phyloP scores from a whole-genome alignment of 2,329 filamentous ascomycete genomes.

The Alternaria sp. region DNA sequence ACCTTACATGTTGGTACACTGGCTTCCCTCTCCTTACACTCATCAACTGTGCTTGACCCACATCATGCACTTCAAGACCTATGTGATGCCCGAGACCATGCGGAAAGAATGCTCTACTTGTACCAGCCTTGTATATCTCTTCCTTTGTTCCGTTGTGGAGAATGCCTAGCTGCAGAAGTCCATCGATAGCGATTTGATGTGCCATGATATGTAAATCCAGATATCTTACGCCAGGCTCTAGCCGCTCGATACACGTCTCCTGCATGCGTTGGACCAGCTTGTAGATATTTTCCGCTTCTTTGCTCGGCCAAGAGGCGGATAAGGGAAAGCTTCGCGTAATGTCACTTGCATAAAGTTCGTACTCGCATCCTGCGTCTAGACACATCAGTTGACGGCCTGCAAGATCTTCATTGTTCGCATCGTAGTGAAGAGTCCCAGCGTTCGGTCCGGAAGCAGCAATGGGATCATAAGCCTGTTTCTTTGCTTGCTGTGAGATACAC shows the following conservation, averaged over 20 bases:
- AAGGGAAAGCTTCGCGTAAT: slow-evolving; percentile 89
- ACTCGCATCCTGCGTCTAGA: slow-evolving; percentile 89
- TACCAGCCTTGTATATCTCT: slow-evolving; percentile 78
- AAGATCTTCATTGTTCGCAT: slow-evolving; percentile 77
- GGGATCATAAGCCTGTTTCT: slow-evolving; percentile 83
- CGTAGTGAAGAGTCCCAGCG: slow-evolving; percentile 86
- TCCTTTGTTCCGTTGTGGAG: slow-evolving; percentile 69
- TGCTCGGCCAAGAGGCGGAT: slow-evolving; percentile 70
- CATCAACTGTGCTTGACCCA: slow-evolving; percentile 50
- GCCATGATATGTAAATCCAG: slow-evolving; percentile 77
- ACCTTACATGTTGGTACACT: slow-evolving; percentile 37
- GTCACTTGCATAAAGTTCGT: slow-evolving; percentile 84
- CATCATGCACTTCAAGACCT: slow-evolving; percentile 90
- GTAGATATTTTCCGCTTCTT: slow-evolving; percentile 77
- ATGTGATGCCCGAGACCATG: slow-evolving; percentile 92
- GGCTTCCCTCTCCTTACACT: slow-evolving; percentile 37
- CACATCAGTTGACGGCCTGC: slow-evolving; percentile 76
- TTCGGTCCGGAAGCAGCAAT: slow-evolving; percentile 87
- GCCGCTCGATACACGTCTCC: slow-evolving; percentile 71
- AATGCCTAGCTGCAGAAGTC: slow-evolving; percentile 75
- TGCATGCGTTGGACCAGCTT: slow-evolving; percentile 84
- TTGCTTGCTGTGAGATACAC: slow-evolving; percentile 76
- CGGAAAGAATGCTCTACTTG: slow-evolving; percentile 90
- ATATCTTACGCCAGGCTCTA: slow-evolving; percentile 75
- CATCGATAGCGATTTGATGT: slow-evolving; percentile 74